phyloP scores from a whole-genome alignment of 2,329 filamentous ascomycete genomes.

The Penicillium hesseltinei region DNA sequence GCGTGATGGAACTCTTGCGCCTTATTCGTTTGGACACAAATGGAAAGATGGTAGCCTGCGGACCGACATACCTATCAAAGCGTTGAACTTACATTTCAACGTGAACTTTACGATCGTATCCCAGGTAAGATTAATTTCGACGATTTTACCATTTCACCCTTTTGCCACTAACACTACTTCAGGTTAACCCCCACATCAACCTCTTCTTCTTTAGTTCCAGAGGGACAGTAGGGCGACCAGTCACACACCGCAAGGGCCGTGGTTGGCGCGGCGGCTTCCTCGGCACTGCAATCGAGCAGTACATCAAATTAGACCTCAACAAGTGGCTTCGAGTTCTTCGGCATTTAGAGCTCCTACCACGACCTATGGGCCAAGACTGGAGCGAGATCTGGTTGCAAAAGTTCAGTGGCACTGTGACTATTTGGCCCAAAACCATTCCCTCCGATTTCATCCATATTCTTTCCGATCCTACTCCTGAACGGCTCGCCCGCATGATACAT shows the following conservation, averaged over 20 bases:
- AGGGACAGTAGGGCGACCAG: conserved; percentile 85
- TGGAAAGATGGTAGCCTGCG: conserved; percentile 97
- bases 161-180: conserved; percentile 38
- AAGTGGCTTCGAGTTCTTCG: conserved; percentile 97
- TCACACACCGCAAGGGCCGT: conserved; percentile 87
- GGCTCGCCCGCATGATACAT: conserved; percentile 83
- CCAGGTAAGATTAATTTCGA: conserved; percentile 40
- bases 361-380: conserved; percentile 93
- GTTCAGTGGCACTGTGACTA: conserved; percentile 91
- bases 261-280: conserved; percentile 96
- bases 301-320: conserved; percentile 91
- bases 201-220: conserved; percentile 98
- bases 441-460: conserved; percentile 86
- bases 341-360: conserved; percentile 85
- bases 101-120: conserved; percentile 93
- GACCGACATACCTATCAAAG: conserved; percentile 92
- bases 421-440: conserved; percentile 80
- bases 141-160: conserved; percentile 26
- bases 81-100: conserved; percentile 94
- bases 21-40: conserved; percentile 96
- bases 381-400: conserved; percentile 93
- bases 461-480: conserved; percentile 71
- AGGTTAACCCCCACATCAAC: conserved; percentile 97
- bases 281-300: conserved; percentile 87
- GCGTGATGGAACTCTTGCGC: conserved; percentile 70